Evolutionary conservation across 2,329 filamentous ascomycete species (phyloP), one percentile per base, ranked within the genome.

Genomic region (Chaetomiaceae sp.): DNA sequence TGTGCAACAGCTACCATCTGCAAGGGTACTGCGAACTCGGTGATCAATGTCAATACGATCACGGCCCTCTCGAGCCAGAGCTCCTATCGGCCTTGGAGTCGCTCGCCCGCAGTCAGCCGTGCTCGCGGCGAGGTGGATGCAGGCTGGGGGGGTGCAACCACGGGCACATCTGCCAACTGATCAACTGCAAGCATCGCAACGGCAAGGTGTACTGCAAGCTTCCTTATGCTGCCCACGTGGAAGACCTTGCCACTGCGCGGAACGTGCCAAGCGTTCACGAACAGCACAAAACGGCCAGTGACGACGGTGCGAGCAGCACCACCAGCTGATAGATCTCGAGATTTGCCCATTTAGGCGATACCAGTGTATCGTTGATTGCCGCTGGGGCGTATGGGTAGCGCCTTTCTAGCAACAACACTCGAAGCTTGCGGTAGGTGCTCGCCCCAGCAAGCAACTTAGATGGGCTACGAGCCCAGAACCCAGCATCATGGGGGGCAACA

Each of bases 151-250:
- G 42, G 13, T 69, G 67, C 56, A 58, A 57, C 20, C 56, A 58
- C 21, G 67, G 66, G 5, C 67, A 69, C 52, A 56, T 68, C 33
- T 69, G 67, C 54, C 67, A 68, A 58, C 62, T 55, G 14, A 36
- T 47, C 16, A 62, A 68, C 13, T 69, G 67, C 51, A 63, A 62
- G 47, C 42, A 64, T n/a, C 64, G 66, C 7, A 62, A 63, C 18
- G 67, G 67, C 43, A 67, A 64, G 58, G 30, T 38, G 4, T 63
- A 61, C 40, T 68, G 67, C 62, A 63, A 60, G 23, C 13, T 69
- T 3, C 54, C 61, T 10, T 50, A 44, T 20, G 8, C 16, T 3
- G 37, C 57, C 7, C 66, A 69, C 44, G 29, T 36, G 14, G 60
- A 61, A 13, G 59, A 64, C 14, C 29, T 65, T 4, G 23, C 14